Base-by-base conservation (phyloP, 192 early-diverging fungal genomes). In the Podochytrium sp. region DNA sequence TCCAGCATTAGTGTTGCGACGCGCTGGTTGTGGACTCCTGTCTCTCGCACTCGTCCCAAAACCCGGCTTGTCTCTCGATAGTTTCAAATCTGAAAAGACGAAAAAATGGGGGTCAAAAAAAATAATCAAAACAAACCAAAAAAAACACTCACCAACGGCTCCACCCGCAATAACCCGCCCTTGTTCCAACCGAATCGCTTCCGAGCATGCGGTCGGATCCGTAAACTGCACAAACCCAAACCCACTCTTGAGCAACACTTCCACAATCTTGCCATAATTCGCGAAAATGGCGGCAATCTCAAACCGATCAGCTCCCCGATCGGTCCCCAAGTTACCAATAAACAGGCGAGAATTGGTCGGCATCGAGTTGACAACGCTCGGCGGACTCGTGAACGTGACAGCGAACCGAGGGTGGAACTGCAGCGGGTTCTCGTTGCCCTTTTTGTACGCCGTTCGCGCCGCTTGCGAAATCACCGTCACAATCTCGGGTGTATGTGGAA, bases 141-240 rank as follows among this genome's bases (percentile, higher is more conserved):
- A 52, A 27, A 65, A 73, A 35, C 2, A 78, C 82, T 33, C 52
- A 86, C 85, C 85, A 18, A 84, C 62, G 35, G 66, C 79, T 52
- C 80, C 58, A 12, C 83, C 86, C 1, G 76, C 82, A 20, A 84
- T 41, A 23, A 74, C 60, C 20, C 84, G 59, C 18, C 86, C 76
- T 7, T 79, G 49, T 35, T 86, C 86, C 7, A 29, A 37, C 23
- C 62, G n/a, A 37, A 84, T 83, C 33, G 86, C 86, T 52, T 61
- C 71, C 43, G 56, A 40, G 50, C 79, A 81, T 10, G 78, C 67
- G 37, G 73, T 70, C 10, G 78, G 70, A 43, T 75, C 83, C 50
- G 84, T 85, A 65, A 78, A 88, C 71, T 88, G 86, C 5, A 88
- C 77, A 70, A 83, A 86, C 30, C 86, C 86, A 69, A 80, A 84